phyloP scores from a whole-genome alignment of 148 eudicot genomes.

The Pouteria glomerata region DNA sequence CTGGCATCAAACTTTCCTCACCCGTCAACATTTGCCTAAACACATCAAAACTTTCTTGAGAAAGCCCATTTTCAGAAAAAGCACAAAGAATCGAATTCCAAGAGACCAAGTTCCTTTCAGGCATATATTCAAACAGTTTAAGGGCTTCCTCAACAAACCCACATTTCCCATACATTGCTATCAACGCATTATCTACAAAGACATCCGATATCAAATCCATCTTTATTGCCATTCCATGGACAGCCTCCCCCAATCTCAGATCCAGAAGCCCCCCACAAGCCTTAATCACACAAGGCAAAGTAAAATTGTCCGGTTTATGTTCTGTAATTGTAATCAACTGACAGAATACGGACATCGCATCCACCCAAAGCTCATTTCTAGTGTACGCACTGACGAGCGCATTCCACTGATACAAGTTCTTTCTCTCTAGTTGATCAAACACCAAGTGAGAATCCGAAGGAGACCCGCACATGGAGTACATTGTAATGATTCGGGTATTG shows the following conservation, averaged over 20 bases:
- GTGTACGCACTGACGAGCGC: conserved; percentile 50
- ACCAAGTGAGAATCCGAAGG: conserved; percentile 31
- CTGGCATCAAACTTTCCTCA: conserved; percentile 32
- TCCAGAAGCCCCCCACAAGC: conserved; percentile 42
- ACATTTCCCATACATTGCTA: conserved; percentile 51
- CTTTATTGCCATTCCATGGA: conserved; percentile 51
- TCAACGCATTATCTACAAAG: conserved; percentile 55
- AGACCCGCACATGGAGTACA: conserved; percentile 48
- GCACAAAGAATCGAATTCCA: conserved; percentile 61
- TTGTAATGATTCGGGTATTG: conserved; percentile 41
- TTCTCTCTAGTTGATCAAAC: conserved; percentile 30
- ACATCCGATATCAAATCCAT: conserved; percentile 41
- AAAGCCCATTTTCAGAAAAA: conserved; percentile 35
- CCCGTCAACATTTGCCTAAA: conserved; percentile 30
- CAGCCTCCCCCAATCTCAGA: conserved; percentile 26
- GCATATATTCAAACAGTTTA: conserved; percentile 41
- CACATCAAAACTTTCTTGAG: conserved; percentile 25
- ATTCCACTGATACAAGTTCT: conserved; percentile 55
- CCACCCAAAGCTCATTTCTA: conserved; percentile 39
- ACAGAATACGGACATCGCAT: conserved; percentile 32
- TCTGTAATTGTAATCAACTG: conserved; percentile 27
- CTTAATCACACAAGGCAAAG: conserved; percentile 60
- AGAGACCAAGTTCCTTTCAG: conserved; percentile 52
- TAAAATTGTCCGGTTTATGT: conserved; percentile 51
- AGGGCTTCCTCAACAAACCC: conserved; percentile 37